Evolutionary conservation across 176 grass and related monocot genomes (phyloP).

Genomic region (Aegilops longissima): DNA sequence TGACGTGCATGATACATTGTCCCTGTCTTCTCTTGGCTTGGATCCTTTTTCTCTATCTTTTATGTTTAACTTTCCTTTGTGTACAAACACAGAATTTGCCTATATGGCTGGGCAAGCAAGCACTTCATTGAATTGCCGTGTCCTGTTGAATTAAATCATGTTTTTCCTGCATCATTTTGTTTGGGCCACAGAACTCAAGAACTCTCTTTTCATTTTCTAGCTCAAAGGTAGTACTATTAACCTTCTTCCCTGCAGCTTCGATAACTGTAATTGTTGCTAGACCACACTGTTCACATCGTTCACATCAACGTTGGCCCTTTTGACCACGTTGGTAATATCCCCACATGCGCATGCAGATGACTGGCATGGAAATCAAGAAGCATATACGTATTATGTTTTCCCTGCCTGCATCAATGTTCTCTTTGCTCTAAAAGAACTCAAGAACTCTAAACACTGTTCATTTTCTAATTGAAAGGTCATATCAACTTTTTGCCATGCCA

Average conservation of each 20-base stretch:
- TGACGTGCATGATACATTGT: not conserved
- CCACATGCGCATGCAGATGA: not conserved
- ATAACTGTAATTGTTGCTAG: constrained; percentile 23
- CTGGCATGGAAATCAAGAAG: constrained; percentile 8
- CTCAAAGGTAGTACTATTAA: not conserved
- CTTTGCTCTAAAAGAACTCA: constrained; percentile 3
- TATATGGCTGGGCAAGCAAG: not conserved
- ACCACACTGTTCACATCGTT: not conserved
- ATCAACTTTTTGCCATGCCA: not conserved
- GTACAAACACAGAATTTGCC: not conserved
- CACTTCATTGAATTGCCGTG: not conserved
- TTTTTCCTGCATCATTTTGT: constrained; percentile 24
- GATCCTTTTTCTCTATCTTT: constrained; percentile 19
- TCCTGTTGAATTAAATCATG: not conserved
- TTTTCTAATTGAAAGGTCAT: not conserved
- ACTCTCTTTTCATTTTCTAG: not conserved
- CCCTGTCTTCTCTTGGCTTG: not conserved
- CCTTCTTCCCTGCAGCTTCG: not conserved
- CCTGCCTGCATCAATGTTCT: not conserved
- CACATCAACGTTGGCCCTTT: not conserved
- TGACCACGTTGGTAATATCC: not conserved
- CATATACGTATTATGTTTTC: not conserved
- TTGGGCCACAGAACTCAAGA: constrained; percentile 2
- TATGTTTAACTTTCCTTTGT: not conserved
- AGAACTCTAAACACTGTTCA: not conserved